Evolutionary conservation across 257 asterid species (phyloP).

Genomic region (Primulina tabacum): DNA sequence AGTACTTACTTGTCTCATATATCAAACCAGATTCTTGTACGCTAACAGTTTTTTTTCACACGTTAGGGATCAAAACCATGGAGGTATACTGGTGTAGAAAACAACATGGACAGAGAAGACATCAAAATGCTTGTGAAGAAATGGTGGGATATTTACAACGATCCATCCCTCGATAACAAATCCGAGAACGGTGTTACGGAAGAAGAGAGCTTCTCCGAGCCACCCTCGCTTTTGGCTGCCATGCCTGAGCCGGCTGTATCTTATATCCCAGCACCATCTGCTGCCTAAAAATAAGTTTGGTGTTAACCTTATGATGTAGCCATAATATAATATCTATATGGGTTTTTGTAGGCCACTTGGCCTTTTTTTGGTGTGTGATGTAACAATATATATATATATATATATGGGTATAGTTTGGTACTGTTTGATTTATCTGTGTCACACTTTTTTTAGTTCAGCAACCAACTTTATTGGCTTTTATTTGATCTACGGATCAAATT

Average conservation of each 20-base stretch:
- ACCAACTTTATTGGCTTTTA: too few species aligned
- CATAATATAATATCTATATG: neutral
- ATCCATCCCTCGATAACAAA: slow-evolving; percentile 52
- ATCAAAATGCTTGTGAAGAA: slow-evolving; percentile 54
- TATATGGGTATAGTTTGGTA: too few species aligned
- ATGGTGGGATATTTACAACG: slow-evolving; percentile 67
- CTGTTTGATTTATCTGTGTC: neutral
- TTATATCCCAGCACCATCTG: slow-evolving; percentile 65
- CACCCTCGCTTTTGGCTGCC: slow-evolving; percentile 40
- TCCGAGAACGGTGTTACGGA: slow-evolving; percentile 30
- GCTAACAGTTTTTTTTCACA: too few species aligned
- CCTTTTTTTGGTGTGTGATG: slow-evolving; percentile 25
- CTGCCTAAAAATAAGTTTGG: slow-evolving; percentile 36
- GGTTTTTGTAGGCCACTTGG: slow-evolving; percentile 19
- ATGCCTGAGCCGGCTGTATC: slow-evolving; percentile 53
- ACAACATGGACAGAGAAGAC: slow-evolving; percentile 65
- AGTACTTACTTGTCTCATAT: too few species aligned
- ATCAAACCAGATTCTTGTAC: too few species aligned
- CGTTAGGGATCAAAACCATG: slow-evolving; percentile 62
- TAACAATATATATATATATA: too few species aligned
- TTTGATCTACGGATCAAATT: too few species aligned
- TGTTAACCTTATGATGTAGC: too few species aligned
- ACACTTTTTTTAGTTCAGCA: too few species aligned
- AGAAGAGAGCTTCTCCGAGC: slow-evolving; percentile 42
- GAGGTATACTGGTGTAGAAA: slow-evolving; percentile 63